Evolutionary conservation across 228 moss, liverwort and hornwort species (phyloP), one percentile per base, ranked within the genome.

Genomic region (Sphagnum fallax): DNA sequence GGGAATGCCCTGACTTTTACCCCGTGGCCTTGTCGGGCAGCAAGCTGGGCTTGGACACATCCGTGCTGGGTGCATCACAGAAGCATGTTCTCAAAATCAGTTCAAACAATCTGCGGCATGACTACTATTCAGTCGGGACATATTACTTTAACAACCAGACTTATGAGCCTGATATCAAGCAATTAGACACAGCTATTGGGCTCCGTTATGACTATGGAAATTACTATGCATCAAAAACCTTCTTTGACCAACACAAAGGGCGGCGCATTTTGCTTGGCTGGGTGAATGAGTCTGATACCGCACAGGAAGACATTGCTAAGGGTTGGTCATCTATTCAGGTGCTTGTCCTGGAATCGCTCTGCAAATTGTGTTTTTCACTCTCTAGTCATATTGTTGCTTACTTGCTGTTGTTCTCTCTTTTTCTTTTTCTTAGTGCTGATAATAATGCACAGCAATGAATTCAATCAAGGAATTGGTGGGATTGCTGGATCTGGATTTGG

Each of bases 1-100:
- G 93, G 93, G 93, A 93, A 79, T 93, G 93, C 62, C 90, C 88
- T 0, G 93, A 93, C 72, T 87, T 93, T n/a, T 93, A 78, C 14
- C 93, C 90, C 0, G 77, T 93, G n/a, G 75, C 75, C 49, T 50
- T 65, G n/a, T 64, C 66, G 16, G 90, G 87, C 4, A 80, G 67
- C 70, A 11, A 71, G 5, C 52, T 10, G 16, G 92, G 92, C 10
- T 65, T 90, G 49, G 74, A 83, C 14, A 50, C 63, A 16, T 87
- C 86, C 10, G 57, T 49, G 53, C 70, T 60, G 16, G 88, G 81
- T 4, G 72, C 73, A 6, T 15, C 64, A 52, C 75, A 89, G 66
- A 96, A 96, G 77, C 88, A 96, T 65, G 78, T 93, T 5, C 57
- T 97, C 61, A 97, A 97, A 68, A 66, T 87, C 49, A 97, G 97